Percentiles rank a stretch among this genome's conserved stretches.
phyloP scores from a whole-genome alignment of 805 yeast genomes.

The Suhomyces xylopsoci region DNA sequence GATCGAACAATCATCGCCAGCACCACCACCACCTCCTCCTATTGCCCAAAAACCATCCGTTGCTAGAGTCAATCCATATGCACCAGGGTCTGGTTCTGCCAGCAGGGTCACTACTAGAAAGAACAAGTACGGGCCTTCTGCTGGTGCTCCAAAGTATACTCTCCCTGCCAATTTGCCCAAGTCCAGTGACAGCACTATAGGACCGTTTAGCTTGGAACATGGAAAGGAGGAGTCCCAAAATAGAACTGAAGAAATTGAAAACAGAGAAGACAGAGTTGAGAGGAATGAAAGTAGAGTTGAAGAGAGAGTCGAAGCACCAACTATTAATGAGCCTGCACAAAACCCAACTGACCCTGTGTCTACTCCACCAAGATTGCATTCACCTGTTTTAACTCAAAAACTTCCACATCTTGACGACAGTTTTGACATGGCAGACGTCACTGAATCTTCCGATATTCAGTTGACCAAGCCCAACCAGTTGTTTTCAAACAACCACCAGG shows the following conservation, averaged over 20 bases:
- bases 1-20: not conserved
- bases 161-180: constrained; percentile 8
- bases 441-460: not conserved
- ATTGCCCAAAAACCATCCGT: constrained; percentile 4
- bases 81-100: constrained; percentile 21
- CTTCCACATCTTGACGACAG: constrained; percentile 30
- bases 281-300: too few relatives aligned
- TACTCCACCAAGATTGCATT: not conserved
- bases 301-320: not conserved
- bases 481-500: not conserved
- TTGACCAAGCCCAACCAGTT: not conserved
- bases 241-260: not conserved
- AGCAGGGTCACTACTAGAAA: constrained; percentile 13
- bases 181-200: not conserved
- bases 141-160: constrained; percentile 9
- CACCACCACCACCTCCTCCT: constrained; percentile 14
- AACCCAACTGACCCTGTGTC: not conserved
- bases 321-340: not conserved
- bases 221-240: not conserved
- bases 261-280: not conserved
- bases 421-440: constrained; percentile 21
- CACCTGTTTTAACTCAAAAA: not conserved
- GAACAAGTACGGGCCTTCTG: constrained; percentile 27
- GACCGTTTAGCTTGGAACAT: not conserved
- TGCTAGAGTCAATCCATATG: constrained; percentile 32